These are phyloP conservation scores for Maudiozyma bulderi DNA, from an alignment of 805 yeast species.

Conservation along the genomic window DNA sequence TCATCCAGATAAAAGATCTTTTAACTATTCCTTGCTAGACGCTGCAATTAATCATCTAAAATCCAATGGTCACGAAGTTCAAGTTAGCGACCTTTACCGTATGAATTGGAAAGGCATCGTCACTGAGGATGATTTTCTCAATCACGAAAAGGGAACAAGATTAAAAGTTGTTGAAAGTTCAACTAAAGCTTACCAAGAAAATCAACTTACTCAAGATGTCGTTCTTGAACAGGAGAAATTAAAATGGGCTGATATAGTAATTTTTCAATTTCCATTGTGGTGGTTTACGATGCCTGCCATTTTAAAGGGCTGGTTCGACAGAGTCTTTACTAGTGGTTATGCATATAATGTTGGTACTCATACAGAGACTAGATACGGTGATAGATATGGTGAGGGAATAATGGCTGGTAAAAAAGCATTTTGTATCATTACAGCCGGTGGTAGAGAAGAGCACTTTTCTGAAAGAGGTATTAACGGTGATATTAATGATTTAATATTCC, in stretches of 20 bases:
- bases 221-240: slow-evolving; percentile 21
- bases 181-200: slow-evolving; percentile 6
- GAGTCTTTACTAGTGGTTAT: slow-evolving; percentile 18
- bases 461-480: slow-evolving; percentile 18
- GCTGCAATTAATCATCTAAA: slow-evolving; percentile 12
- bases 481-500: slow-evolving; percentile 17
- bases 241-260: slow-evolving; percentile 23
- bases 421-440: slow-evolving; percentile 11
- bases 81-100: slow-evolving; percentile 20
- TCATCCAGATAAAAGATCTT: slow-evolving; percentile 22
- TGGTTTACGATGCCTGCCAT: slow-evolving; percentile 27
- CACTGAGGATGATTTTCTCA: slow-evolving; percentile 15
- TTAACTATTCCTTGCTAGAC: slow-evolving; percentile 15
- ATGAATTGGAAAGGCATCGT: slow-evolving; percentile 17
- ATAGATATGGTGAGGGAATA: slow-evolving; percentile 21
- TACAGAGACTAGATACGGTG: slow-evolving; percentile 2
- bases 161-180: slow-evolving; percentile 14
- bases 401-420: slow-evolving; percentile 17
- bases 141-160: slow-evolving; percentile 8
- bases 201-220: slow-evolving; percentile 21
- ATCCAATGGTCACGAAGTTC: slow-evolving; percentile 19
- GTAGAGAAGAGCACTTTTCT: slow-evolving; percentile 6
- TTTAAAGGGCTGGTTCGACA: slow-evolving; percentile 25
- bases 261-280: slow-evolving; percentile 26
- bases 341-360: slow-evolving; percentile 17